Conservation (phyloP, 129 eudicot genomes). For the Erigeron canadensis region DNA sequence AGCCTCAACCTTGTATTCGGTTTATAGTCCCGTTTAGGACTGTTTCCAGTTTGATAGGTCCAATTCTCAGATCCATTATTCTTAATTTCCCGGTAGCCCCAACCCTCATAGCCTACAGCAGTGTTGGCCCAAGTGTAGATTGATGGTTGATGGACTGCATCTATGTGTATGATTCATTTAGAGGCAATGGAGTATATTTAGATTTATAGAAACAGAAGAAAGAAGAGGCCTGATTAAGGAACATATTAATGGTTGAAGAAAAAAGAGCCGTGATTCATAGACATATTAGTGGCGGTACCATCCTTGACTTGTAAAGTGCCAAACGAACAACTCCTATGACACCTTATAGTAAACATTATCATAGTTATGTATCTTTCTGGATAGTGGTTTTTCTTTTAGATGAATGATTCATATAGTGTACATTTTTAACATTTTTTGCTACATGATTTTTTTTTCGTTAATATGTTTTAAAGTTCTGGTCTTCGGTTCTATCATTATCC, state of each 20-base stretch:
- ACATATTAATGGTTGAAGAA: slow-evolving; percentile 4
- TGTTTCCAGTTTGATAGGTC: too few relatives aligned
- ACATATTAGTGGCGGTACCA: not conserved
- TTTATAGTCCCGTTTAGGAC: too few relatives aligned
- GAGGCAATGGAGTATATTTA: not conserved
- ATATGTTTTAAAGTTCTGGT: not conserved
- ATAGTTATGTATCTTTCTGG: too few relatives aligned
- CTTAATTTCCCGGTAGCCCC: too few relatives aligned
- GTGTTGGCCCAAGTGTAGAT: not conserved
- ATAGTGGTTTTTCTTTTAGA: too few relatives aligned
- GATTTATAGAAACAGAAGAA: not conserved
- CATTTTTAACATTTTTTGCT: not conserved
- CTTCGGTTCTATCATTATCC: not conserved
- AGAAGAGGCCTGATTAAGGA: not conserved
- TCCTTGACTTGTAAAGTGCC: slow-evolving; percentile 5
- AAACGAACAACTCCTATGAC: not conserved
- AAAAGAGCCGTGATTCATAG: slow-evolving; percentile 8
- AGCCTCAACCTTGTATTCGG: too few relatives aligned
- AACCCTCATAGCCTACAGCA: too few relatives aligned
- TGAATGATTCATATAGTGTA: not conserved
- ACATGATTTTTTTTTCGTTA: not conserved
- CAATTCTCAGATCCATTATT: too few relatives aligned
- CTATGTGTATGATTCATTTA: not conserved
- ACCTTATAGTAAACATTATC: not conserved
- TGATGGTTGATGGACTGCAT: not conserved